These are phyloP conservation scores for Pisolithus sp. DNA, from an alignment of 768 basidiomycete genomes.

Conservation along the genomic window DNA sequence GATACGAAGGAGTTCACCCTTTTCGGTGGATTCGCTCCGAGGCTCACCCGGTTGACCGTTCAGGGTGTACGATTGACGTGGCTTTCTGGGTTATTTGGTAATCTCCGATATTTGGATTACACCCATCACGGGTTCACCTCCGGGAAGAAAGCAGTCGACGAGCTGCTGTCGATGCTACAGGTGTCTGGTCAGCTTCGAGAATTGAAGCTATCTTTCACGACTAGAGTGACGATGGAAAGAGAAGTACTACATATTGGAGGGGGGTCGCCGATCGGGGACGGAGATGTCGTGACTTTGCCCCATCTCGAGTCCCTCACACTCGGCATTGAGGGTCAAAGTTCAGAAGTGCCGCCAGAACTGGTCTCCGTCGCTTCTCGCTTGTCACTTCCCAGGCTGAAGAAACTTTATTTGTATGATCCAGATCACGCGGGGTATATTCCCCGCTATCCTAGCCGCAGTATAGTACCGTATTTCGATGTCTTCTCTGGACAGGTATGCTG, in stretches of 20 bases:
- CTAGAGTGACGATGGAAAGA: conserved; percentile 19
- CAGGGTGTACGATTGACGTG: conserved; percentile 60
- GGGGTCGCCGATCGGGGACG: conserved; percentile 22
- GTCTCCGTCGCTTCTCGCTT: conserved; percentile 45
- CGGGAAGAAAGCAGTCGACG: conserved; percentile 49
- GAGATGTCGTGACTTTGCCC: conserved; percentile 35
- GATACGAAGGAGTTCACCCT: conserved; percentile 61
- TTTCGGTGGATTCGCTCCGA: conserved; percentile 57
- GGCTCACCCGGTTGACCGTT: conserved; percentile 47
- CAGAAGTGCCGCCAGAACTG: conserved; percentile 61
- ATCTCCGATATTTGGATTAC: conserved; percentile 61
- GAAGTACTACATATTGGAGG: conserved; percentile 12
- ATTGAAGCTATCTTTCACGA: conserved; percentile 50
- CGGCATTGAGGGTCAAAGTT: conserved; percentile 45
- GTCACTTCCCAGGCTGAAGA: conserved; percentile 40
- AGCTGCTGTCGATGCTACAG: conserved; percentile 52
- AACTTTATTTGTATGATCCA: conserved; percentile 44
- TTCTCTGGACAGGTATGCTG: conserved; percentile 1
- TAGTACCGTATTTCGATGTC: conserved; percentile 4
- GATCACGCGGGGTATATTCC: conserved; percentile 2
- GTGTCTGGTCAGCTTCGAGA: conserved; percentile 48
- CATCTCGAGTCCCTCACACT: conserved; percentile 43
- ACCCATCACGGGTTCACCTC: conserved; percentile 64
- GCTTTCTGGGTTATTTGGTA: conserved; percentile 55
- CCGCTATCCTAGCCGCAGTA: conserved; percentile 33